Conservation (phyloP, 345 rosid genomes). For the Bruguiera sexangula region DNA sequence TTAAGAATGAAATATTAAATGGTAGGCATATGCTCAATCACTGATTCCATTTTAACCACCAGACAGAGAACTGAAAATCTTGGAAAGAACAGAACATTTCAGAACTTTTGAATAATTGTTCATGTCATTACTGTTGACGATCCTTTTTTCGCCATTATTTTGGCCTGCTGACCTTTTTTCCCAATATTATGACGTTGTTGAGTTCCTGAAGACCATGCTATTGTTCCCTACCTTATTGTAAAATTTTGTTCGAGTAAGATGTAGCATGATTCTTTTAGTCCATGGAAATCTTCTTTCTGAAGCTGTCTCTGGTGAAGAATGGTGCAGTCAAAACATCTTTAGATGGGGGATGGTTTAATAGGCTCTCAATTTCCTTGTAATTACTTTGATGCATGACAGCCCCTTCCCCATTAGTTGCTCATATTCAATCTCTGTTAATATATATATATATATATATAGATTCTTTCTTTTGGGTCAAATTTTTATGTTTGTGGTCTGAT, state of each 20-base stretch:
- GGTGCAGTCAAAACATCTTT: not conserved
- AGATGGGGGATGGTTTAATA: not conserved
- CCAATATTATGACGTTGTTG: not conserved
- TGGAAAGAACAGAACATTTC: not conserved
- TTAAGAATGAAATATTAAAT: not conserved
- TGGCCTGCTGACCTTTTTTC: not conserved
- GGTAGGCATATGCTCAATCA: not conserved
- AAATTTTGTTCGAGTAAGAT: not conserved
- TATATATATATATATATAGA: too few species aligned
- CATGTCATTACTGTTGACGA: not conserved
- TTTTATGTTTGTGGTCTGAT: not conserved
- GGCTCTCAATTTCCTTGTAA: not conserved
- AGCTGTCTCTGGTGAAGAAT: not conserved
- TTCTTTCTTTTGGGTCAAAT: not conserved
- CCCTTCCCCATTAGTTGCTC: constrained; percentile 8
- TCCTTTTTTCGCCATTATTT: not conserved
- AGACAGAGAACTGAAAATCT: not conserved
- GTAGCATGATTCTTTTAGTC: not conserved
- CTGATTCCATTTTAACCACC: not conserved
- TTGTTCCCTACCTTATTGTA: not conserved
- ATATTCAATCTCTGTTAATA: not conserved
- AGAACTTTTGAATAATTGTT: not conserved
- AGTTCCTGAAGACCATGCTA: not conserved
- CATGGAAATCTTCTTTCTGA: not conserved
- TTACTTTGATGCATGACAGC: not conserved